phyloP scores from a whole-genome alignment of 148 eudicot genomes.

The Diospyros lotus region DNA sequence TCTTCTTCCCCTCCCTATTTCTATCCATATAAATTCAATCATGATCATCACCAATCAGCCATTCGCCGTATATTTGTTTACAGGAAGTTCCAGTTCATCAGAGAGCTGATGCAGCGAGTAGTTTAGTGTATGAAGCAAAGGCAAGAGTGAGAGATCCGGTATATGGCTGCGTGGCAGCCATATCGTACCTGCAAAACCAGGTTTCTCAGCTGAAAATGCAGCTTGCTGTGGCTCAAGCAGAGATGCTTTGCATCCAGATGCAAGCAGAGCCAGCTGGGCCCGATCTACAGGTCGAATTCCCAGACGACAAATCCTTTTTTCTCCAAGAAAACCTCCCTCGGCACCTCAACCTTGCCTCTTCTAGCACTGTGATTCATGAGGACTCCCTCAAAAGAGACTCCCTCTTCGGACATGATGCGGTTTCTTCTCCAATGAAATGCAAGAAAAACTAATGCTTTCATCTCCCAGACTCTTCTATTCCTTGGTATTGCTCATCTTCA shows the following conservation, averaged over 20 bases:
- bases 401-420: slow-evolving; percentile 1
- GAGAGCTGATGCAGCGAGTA: slow-evolving; percentile 27
- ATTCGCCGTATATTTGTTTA: not conserved
- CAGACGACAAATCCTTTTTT: not conserved
- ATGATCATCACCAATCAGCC: too few relatives aligned
- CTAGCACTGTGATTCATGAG: slow-evolving; percentile 1
- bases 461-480: not conserved
- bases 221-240: slow-evolving; percentile 29
- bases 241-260: slow-evolving; percentile 20
- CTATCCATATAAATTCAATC: not conserved
- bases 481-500: too few relatives aligned
- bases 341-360: slow-evolving; percentile 4
- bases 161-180: slow-evolving; percentile 30
- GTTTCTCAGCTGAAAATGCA: slow-evolving; percentile 22
- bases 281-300: not conserved
- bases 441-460: not conserved
- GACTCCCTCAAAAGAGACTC: slow-evolving; percentile 3
- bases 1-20: not conserved
- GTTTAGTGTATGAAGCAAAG: slow-evolving; percentile 29
- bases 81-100: slow-evolving; percentile 29
- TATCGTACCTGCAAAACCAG: slow-evolving; percentile 27
- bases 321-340: not conserved
- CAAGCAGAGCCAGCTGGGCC: not conserved
- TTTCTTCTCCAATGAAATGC: not conserved
- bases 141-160: slow-evolving; percentile 35